phyloP scores from a whole-genome alignment of 768 basidiomycete species.

The Mycena venus region DNA sequence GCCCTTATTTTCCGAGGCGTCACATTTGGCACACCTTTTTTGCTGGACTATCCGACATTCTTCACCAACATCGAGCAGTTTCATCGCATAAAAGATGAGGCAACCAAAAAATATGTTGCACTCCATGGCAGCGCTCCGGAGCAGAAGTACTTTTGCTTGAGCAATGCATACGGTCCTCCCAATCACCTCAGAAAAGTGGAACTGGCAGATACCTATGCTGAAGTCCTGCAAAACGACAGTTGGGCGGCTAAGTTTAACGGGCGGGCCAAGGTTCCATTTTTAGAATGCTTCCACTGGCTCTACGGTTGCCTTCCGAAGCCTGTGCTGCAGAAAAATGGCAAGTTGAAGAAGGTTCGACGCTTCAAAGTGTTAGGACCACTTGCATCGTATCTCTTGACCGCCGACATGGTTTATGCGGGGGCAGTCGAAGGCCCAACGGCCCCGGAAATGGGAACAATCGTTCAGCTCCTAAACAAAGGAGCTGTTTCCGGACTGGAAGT shows the following conservation, averaged over 20 bases:
- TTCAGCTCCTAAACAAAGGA: constrained; percentile 11
- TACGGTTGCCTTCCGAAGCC: neutral
- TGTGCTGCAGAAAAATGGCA: no score
- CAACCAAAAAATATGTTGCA: neutral
- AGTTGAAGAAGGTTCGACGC: neutral
- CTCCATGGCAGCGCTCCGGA: neutral
- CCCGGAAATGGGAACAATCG: neutral
- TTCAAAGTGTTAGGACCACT: constrained; percentile 15
- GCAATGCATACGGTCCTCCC: neutral
- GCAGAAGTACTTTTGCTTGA: neutral
- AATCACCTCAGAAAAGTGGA: neutral
- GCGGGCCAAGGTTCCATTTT: neutral
- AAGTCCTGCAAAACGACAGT: neutral
- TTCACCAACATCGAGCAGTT: neutral
- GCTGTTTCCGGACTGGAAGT: constrained; percentile 1
- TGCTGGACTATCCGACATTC: neutral
- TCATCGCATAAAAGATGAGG: neutral
- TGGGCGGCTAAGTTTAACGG: neutral
- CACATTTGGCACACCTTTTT: neutral
- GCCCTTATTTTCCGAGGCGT: constrained; percentile 7
- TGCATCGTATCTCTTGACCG: neutral
- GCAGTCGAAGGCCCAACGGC: neutral
- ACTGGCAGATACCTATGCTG: neutral
- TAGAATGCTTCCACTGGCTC: neutral
- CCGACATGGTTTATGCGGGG: constrained; percentile 6